Base-by-base conservation (phyloP, 2,329 filamentous ascomycete genomes). In the Thelonectria discophora region DNA sequence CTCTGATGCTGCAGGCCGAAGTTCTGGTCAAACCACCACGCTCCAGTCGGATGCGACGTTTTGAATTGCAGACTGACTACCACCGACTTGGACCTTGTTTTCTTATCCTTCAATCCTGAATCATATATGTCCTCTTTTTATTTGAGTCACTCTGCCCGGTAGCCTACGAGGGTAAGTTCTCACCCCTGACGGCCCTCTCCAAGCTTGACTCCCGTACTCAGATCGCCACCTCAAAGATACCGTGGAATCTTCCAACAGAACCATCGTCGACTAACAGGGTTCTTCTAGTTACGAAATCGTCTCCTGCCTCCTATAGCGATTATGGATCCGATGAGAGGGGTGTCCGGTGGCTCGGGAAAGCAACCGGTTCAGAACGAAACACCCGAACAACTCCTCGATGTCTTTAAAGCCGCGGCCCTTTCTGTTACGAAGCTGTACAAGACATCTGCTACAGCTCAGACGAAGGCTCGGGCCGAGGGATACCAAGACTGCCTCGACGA, bases 351-450 rank as follows among this genome's bases (percentile, higher is more conserved):
- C 20, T 46, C 60, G 10, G 74, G 71, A 20, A 76, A 71, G 64
- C 74, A 78, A 58, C 62, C 71, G 54, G 62, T 69, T 43, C 72
- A 72, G 46, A 69, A 68, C 72, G 74, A 79, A 69, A 79, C 81
- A 17, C 84, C 86, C 17, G 87, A 89, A 73, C 84, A 88, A 73
- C 87, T 97, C 49, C 87, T 97, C 60, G 90, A 94, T 70, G 90
- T 92, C 60, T 99, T 99, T 84, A 95, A 93, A 77, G 88, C 91
- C 15, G 95, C 95, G 34, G 95, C 95, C 18, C 84, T 97, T 34
- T 97, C 93, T 6, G 94, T 98, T 57, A 98, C 95, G 49, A 97
- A 96, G 73, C 88, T 99, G 13, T 98, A 98, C 81, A 97, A 97
- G 79, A 94, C 90, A 40, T 94, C 94, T 3, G 90, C 92, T 12